phyloP scores from a whole-genome alignment of 352 stramenopile genomes.

The Globisporangium echinulatum region DNA sequence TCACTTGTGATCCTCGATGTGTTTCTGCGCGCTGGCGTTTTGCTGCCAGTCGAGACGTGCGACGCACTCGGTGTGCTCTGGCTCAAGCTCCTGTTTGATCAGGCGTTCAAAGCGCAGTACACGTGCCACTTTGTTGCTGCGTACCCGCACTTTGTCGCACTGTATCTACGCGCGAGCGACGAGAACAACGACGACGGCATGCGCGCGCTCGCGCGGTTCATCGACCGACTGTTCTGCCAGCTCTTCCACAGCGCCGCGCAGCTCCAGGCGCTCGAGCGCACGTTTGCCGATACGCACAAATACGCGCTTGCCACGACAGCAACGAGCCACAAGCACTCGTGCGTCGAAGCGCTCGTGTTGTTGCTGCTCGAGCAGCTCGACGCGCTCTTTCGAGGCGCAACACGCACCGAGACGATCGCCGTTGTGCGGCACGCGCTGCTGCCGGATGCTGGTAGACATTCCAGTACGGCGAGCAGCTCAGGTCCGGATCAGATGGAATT shows the following conservation, averaged over 20 bases:
- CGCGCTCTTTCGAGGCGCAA: conserved; percentile 47
- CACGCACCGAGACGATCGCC: conserved; percentile 37
- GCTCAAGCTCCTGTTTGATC: conserved; percentile 76
- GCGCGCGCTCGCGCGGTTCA: conserved; percentile 70
- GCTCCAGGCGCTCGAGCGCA: conserved; percentile 52
- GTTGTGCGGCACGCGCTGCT: conserved; percentile 2
- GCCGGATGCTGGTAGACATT: no score
- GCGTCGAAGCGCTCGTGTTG: conserved; percentile 57
- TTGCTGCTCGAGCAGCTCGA: conserved; percentile 66
- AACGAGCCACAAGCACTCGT: conserved; percentile 19
- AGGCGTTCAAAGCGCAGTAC: conserved; percentile 76
- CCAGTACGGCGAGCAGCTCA: no score
- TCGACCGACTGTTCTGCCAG: conserved; percentile 81
- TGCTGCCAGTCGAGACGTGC: conserved; percentile 64
- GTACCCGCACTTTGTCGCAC: conserved; percentile 76
- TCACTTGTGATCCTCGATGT: conserved; percentile 54
- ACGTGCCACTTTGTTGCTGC: conserved; percentile 76
- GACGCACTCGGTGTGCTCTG: conserved; percentile 79
- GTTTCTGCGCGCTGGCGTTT: conserved; percentile 61
- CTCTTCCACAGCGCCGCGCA: conserved; percentile 80
- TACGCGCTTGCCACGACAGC: not conserved
- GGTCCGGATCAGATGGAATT: no score
- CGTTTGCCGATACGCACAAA: conserved; percentile 16
- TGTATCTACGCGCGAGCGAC: conserved; percentile 58
- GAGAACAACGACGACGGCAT: conserved; percentile 73